Evolutionary conservation across 1,284 basidiomycete species (phyloP).

Genomic region (Volvariella volvacea): DNA sequence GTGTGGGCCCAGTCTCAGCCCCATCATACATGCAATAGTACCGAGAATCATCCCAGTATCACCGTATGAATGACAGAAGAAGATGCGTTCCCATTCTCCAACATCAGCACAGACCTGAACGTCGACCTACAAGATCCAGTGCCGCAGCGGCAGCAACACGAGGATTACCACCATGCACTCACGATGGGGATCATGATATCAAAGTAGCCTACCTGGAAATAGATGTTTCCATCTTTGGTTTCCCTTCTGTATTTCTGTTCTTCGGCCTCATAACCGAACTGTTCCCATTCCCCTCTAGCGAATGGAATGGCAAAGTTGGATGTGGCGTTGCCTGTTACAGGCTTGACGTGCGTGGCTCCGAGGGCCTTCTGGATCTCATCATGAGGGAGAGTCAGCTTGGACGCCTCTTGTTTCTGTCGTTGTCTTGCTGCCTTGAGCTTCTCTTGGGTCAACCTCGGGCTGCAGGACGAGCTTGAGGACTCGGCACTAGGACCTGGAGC

Average conservation of each 20-base stretch:
- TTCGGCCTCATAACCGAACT: slow-evolving; percentile 17
- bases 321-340: slow-evolving; percentile 43
- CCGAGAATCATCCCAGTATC: slow-evolving; percentile 65
- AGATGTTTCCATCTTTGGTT: slow-evolving; percentile 25
- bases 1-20: slow-evolving; percentile 41
- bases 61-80: slow-evolving; percentile 57
- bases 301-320: slow-evolving; percentile 57
- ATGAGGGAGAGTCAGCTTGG: slow-evolving; percentile 23
- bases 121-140: too few relatives aligned
- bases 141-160: too few relatives aligned
- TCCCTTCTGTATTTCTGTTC: slow-evolving; percentile 21
- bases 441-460: neutral
- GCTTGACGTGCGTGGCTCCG: slow-evolving; percentile 40
- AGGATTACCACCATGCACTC: neutral
- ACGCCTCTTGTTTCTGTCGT: neutral
- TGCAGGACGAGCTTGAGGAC: too few relatives aligned
- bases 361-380: slow-evolving; percentile 36
- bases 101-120: slow-evolving; percentile 48
- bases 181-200: slow-evolving; percentile 13
- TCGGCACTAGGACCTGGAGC: too few relatives aligned
- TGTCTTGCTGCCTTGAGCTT: neutral
- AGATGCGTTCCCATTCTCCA: slow-evolving; percentile 40
- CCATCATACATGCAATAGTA: slow-evolving; percentile 41
- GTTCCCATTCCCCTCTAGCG: slow-evolving; percentile 25
- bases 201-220: slow-evolving; percentile 25